Evolutionary conservation across 2,329 filamentous ascomycete species (phyloP).

Genomic region (Xylaria hypoxylon): DNA sequence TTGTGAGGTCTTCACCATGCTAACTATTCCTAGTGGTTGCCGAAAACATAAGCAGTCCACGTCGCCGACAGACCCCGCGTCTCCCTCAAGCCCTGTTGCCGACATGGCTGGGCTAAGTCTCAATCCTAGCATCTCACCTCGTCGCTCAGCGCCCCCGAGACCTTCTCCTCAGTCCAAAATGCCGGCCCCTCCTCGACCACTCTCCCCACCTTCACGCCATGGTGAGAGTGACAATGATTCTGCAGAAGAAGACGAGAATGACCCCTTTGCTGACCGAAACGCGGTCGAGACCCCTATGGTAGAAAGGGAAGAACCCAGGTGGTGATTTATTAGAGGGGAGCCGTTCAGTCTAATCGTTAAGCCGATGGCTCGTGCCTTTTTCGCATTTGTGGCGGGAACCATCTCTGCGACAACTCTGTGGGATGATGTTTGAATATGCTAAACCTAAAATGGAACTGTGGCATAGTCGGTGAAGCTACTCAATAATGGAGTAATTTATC

Average conservation of each 20-base stretch:
- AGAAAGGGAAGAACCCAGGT: conserved; percentile 55
- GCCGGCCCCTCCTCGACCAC: conserved; percentile 61
- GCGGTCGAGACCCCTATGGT: conserved; percentile 62
- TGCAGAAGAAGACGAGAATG: conserved; percentile 81
- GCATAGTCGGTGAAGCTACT: neutral
- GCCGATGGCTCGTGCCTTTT: neutral
- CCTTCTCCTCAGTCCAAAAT: conserved; percentile 62
- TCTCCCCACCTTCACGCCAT: conserved; percentile 59
- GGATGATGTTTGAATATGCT: conserved; percentile 5
- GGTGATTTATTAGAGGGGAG: conserved; percentile 41
- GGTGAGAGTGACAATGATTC: conserved; percentile 66
- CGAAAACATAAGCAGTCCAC: conserved; percentile 61
- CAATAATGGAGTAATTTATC: neutral
- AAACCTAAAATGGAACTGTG: neutral
- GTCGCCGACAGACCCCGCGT: conserved; percentile 53
- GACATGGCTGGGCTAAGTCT: conserved; percentile 61
- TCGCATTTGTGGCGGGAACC: neutral
- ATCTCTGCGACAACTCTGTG: neutral
- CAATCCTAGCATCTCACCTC: conserved; percentile 52
- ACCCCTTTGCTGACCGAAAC: conserved; percentile 89
- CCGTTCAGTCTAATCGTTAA: neutral
- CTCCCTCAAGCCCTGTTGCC: conserved; percentile 51
- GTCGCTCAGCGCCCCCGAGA: conserved; percentile 61
- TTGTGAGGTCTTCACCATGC: conserved; percentile 36
- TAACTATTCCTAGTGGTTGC: conserved; percentile 61